Evolutionary conservation across 1,139 yeast species (phyloP).

Genomic region (Suzukiozyma palmioleophila): DNA sequence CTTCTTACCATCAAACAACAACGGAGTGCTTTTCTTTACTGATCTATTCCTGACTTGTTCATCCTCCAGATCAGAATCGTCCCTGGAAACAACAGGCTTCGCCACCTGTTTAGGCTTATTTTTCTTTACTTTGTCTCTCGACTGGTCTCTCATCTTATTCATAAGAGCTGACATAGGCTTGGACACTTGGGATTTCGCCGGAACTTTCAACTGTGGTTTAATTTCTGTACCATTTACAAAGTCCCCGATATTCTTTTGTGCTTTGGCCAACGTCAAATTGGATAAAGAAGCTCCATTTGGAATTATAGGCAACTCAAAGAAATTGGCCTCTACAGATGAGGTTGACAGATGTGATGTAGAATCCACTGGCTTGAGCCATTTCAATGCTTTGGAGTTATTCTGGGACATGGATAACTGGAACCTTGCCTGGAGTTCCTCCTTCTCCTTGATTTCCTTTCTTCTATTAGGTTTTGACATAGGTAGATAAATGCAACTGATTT

Average conservation of each 20-base stretch:
- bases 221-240: conserved; percentile 21
- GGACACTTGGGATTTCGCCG: conserved; percentile 14
- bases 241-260: conserved; percentile 23
- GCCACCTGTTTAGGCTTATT: conserved; percentile 3
- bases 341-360: conserved; percentile 1
- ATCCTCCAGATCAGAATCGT: conserved; percentile 13
- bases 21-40: conserved; percentile 14
- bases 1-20: conserved; percentile 12
- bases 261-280: conserved; percentile 6
- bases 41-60: conserved; percentile 11
- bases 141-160: conserved; percentile 38
- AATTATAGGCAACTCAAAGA: conserved; percentile 41
- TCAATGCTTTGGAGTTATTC: conserved; percentile 30
- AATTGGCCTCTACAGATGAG: conserved; percentile 13
- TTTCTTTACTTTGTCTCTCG: conserved; percentile 15
- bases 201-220: conserved; percentile 5
- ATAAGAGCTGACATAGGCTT: conserved; percentile 42
- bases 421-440: conserved; percentile 46
- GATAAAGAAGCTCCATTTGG: conserved; percentile 33
- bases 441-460: conserved; percentile 42
- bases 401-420: conserved; percentile 41
- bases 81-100: conserved; percentile 1
- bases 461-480: conserved; percentile 25
- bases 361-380: conserved; percentile 36
- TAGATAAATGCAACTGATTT: neutral